Conservation (phyloP, 139 green algal genomes). For the Prasinococcaceae sp. region DNA sequence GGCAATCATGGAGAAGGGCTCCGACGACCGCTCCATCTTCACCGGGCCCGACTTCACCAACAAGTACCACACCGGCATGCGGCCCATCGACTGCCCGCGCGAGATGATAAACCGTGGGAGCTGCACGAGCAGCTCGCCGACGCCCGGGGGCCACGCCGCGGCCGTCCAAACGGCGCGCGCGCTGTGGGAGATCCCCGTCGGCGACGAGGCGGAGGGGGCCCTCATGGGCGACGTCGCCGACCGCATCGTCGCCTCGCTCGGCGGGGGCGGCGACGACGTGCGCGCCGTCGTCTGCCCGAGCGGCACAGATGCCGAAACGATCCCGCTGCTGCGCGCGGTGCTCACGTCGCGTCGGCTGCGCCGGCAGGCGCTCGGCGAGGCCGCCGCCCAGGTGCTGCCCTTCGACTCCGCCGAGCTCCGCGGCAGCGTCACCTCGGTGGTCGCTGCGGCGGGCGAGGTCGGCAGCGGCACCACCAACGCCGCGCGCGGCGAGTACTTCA, state of each 20-base stretch:
- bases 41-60: neutral
- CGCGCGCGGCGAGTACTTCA: neutral
- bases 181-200: neutral
- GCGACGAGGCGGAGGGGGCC: neutral
- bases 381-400: too few relatives aligned
- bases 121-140: slow-evolving; percentile 5
- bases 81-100: neutral
- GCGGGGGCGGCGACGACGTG: neutral
- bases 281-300: neutral
- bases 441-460: slow-evolving; percentile 6
- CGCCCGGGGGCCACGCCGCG: neutral
- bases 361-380: neutral
- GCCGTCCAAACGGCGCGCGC: neutral
- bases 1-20: slow-evolving; percentile 12
- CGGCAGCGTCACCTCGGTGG: slow-evolving; percentile 1
- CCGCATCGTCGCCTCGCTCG: neutral
- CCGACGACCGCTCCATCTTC: slow-evolving; percentile 8
- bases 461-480: slow-evolving; percentile 3
- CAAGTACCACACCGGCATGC: slow-evolving; percentile 15
- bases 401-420: neutral
- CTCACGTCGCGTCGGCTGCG: neutral
- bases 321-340: slow-evolving; percentile 6
- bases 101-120: slow-evolving; percentile 5
- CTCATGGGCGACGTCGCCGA: slow-evolving; percentile 4
- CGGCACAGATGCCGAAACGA: slow-evolving; percentile 7